Conservation (phyloP, 2,329 filamentous ascomycete genomes). For the Zymoseptoria ardabiliae region DNA sequence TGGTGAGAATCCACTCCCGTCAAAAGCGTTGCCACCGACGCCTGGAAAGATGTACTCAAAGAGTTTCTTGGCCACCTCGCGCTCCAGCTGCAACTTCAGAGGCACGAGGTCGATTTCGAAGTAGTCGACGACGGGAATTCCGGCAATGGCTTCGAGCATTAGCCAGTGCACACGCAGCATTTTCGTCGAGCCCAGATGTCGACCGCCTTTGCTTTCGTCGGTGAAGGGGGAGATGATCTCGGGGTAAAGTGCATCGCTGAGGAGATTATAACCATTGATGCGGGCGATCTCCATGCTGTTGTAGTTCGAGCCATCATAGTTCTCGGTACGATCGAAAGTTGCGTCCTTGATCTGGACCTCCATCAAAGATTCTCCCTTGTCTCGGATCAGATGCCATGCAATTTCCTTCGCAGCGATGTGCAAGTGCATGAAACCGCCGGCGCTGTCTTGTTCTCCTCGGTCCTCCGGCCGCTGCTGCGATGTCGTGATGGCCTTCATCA, state of each 20-base stretch:
- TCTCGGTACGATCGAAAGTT: slow-evolving; percentile 90
- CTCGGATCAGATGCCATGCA: slow-evolving; percentile 91
- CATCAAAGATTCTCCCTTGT: slow-evolving; percentile 71
- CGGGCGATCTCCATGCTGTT: slow-evolving; percentile 85
- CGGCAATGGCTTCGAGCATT: slow-evolving; percentile 95
- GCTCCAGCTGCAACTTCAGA: slow-evolving; percentile 86
- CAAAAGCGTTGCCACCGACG: slow-evolving; percentile 48
- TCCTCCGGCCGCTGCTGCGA: slow-evolving; percentile 83
- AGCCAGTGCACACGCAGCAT: slow-evolving; percentile 97
- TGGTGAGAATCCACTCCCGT: slow-evolving; percentile 53
- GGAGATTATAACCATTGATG: slow-evolving; percentile 79
- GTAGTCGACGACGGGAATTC: slow-evolving; percentile 93
- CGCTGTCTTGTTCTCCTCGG: slow-evolving; percentile 53
- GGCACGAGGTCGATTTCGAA: slow-evolving; percentile 94
- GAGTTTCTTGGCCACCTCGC: slow-evolving; percentile 81
- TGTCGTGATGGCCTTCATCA: slow-evolving; percentile 99
- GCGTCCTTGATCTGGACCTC: slow-evolving; percentile 90
- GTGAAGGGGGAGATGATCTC: slow-evolving; percentile 90
- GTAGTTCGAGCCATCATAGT: slow-evolving; percentile 91
- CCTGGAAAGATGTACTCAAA: slow-evolving; percentile 98
- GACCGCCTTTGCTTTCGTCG: slow-evolving; percentile 51
- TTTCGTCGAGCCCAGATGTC: slow-evolving; percentile 60
- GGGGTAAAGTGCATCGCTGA: slow-evolving; percentile 86
- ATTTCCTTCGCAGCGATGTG: slow-evolving; percentile 92
- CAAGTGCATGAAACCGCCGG: slow-evolving; percentile 78